Conservation (phyloP, 1,284 basidiomycete species). For the Paramarasmius palmivorus region DNA sequence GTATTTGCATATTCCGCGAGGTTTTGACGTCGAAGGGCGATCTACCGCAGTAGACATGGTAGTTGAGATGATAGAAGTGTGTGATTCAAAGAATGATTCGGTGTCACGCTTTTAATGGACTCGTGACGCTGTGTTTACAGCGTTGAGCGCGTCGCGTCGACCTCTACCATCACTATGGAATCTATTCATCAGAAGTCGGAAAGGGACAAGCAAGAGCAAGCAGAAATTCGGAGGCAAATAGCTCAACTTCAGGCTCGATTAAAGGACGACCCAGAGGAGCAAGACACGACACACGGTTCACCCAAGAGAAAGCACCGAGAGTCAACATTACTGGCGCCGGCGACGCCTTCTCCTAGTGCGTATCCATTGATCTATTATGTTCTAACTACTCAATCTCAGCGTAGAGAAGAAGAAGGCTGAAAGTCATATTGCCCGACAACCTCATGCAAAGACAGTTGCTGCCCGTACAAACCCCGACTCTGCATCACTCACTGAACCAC, state of each 20-base stretch:
- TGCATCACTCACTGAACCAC: conserved; percentile 1
- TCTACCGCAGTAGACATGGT: conserved; percentile 2
- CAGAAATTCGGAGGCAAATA: conserved; percentile 21
- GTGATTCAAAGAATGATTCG: background rate
- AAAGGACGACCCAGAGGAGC: conserved; percentile 26
- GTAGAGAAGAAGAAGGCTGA: conserved; percentile 49
- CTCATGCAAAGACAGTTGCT: background rate
- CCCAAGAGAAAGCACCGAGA: conserved; percentile 52
- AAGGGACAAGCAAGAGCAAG: conserved; percentile 27
- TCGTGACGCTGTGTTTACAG: background rate
- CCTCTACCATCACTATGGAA: conserved; percentile 29
- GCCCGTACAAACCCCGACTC: background rate
- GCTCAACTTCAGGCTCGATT: conserved; percentile 36
- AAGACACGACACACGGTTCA: conserved; percentile 31
- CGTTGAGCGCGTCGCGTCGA: background rate
- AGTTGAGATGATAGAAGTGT: background rate
- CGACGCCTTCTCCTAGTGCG: conserved; percentile 73
- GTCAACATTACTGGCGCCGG: conserved; percentile 51
- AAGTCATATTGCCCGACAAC: conserved; percentile 16
- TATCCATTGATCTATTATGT: conserved; percentile 12
- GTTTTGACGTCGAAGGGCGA: conserved; percentile 60
- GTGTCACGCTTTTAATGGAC: background rate
- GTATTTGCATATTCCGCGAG: conserved; percentile 65
- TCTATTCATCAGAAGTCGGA: conserved; percentile 29
- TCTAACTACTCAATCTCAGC: conserved; percentile 17